Percentiles rank a stretch among this genome's conserved stretches.
phyloP scores from a whole-genome alignment of 768 basidiomycete genomes.

The Lepiota brunneoincarnata region DNA sequence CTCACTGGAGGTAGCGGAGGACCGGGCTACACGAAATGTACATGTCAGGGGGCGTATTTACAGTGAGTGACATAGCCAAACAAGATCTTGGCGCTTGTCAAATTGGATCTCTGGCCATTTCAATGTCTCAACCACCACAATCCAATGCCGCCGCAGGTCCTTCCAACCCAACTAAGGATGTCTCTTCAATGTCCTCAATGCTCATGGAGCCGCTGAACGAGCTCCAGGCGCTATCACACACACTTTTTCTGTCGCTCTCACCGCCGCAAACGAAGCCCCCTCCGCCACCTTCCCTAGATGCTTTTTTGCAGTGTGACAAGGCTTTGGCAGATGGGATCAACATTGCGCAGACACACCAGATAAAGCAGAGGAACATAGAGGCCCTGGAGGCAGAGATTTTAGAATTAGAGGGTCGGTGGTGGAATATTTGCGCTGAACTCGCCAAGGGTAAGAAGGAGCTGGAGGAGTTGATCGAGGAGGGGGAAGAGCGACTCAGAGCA shows the following conservation, averaged over 20 bases:
- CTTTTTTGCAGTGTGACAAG: constrained; percentile 63
- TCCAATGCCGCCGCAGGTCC: constrained; percentile 11
- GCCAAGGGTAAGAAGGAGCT: constrained; percentile 67
- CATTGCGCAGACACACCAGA: constrained; percentile 68
- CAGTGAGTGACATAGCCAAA: constrained; percentile 11
- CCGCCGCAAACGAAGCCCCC: constrained; percentile 62
- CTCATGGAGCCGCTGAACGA: constrained; percentile 62
- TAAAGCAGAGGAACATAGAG: constrained; percentile 74
- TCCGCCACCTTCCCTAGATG: constrained; percentile 53
- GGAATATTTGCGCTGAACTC: constrained; percentile 62
- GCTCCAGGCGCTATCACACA: constrained; percentile 61
- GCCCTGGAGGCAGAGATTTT: constrained; percentile 68
- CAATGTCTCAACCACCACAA: constrained; percentile 6
- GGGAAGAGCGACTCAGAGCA: constrained; percentile 67
- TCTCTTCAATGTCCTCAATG: constrained; percentile 54
- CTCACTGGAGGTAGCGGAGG: neutral
- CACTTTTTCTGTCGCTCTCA: constrained; percentile 71
- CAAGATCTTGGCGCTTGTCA: neutral
- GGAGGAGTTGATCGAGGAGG: constrained; percentile 68
- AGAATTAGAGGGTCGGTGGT: constrained; percentile 64
- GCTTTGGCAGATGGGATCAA: constrained; percentile 64
- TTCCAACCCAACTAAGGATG: constrained; percentile 17
- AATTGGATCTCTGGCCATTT: neutral
- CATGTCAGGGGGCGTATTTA: constrained; percentile 7
- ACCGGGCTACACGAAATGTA: neutral